Evolutionary conservation across 78 protist genomes (phyloP), one percentile per base, ranked within the genome.

Genomic region (Cavenderia fasciculata): DNA sequence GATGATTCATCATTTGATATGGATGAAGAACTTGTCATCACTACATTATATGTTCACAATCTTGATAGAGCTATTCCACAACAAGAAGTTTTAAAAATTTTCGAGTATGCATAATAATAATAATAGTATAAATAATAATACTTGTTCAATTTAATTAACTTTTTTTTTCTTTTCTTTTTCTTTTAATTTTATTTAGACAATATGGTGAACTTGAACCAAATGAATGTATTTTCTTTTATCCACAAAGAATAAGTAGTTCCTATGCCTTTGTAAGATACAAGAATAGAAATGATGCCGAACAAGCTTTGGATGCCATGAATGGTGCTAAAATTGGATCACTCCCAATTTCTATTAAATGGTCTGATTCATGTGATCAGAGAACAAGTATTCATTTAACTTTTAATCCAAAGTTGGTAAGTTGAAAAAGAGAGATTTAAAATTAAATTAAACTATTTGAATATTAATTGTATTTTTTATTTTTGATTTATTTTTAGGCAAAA

Each of bases 181-280:
- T n/a, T n/a, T n/a, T n/a, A n/a, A n/a, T n/a, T n/a, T n/a, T n/a
- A n/a, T n/a, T n/a, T n/a, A n/a, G n/a, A n/a, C 21, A n/a, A 18
- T 66, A 40, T 66, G 74, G 74, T 6, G 56, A 66, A 40, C 31
- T 66, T 10, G 31, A 41, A 7, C 46, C 21, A 11, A 4, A 16
- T 18, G 74, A 66, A n/a, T 66, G 74, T 41, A 5, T 31, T 40
- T 66, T 66, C 51, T 31, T 31, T 31, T n/a, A n/a, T n/a, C n/a
- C n/a, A n/a, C n/a, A n/a, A n/a, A n/a, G n/a, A n/a, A n/a, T n/a
- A n/a, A n/a, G n/a, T n/a, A 5, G 3, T 21, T 40, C n/a, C 10
- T 66, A 66, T 44, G 44, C 56, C 6, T 43, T 66, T n/a, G 12
- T 66, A 10, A 40, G 31, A 40, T 66, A 21, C 23, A 3, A 21